Evolutionary conservation across 805 yeast genomes (phyloP).

Genomic region (Brettanomyces bruxellensis): DNA sequence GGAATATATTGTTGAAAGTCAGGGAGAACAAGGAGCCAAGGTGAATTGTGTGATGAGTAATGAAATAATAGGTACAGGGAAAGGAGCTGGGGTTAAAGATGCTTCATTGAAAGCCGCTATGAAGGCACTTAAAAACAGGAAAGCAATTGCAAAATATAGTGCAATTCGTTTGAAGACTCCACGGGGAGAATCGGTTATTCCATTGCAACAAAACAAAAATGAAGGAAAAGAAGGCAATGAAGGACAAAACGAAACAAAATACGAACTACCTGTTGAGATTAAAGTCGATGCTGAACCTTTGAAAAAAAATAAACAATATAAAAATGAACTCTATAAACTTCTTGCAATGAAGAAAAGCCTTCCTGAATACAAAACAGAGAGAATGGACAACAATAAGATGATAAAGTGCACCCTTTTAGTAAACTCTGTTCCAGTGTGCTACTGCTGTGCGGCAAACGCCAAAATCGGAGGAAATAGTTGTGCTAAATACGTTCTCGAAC

Average conservation of each 20-base stretch:
- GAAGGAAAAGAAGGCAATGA: background rate
- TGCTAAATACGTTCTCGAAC: slow-evolving; percentile 24
- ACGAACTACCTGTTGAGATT: background rate
- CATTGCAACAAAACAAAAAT: slow-evolving; percentile 1
- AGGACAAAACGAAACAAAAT: background rate
- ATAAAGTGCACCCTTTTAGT: slow-evolving; percentile 21
- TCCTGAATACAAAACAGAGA: slow-evolving; percentile 24
- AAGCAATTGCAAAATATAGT: slow-evolving; percentile 55
- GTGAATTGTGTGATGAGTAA: slow-evolving; percentile 56
- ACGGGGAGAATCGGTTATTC: slow-evolving; percentile 20
- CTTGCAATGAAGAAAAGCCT: slow-evolving; percentile 13
- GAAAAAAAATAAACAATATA: background rate
- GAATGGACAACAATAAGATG: slow-evolving; percentile 2
- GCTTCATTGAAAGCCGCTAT: slow-evolving; percentile 87
- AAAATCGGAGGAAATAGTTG: slow-evolving; percentile 32
- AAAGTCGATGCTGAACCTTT: background rate
- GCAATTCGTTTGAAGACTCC: slow-evolving; percentile 46
- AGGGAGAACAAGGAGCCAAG: slow-evolving; percentile 39
- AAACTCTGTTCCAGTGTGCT: slow-evolving; percentile 25
- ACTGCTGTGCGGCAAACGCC: slow-evolving; percentile 25
- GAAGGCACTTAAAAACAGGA: slow-evolving; percentile 55
- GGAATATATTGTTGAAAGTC: slow-evolving; percentile 38
- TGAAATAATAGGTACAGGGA: slow-evolving; percentile 65
- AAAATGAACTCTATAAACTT: slow-evolving; percentile 21
- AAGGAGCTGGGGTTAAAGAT: slow-evolving; percentile 57